Percentiles rank a stretch among this genome's conserved stretches.
Conservation (phyloP, 495 filamentous ascomycete species). For the Staphylotrichum tortipilum region DNA sequence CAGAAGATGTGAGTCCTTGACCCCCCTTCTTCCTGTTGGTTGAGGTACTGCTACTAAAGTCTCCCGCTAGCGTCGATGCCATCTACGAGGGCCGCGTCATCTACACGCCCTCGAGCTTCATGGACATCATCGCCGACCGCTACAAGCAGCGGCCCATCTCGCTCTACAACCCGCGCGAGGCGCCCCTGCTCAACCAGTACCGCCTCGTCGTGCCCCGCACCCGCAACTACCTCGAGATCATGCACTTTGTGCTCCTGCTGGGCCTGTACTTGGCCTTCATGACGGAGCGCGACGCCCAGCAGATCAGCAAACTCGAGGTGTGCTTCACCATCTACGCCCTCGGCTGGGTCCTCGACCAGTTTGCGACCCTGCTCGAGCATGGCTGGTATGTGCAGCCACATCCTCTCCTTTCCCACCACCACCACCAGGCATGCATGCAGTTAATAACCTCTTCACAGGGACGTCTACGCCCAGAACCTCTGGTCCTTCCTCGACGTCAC, state of each 20-base stretch:
- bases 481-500: constrained; percentile 71
- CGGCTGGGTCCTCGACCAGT: constrained; percentile 67
- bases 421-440: no score
- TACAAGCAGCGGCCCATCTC: constrained; percentile 67
- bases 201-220: constrained; percentile 62
- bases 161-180: constrained; percentile 57
- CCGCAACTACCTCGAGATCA: constrained; percentile 56
- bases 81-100: constrained; percentile 59
- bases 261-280: constrained; percentile 55
- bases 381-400: constrained; percentile 53
- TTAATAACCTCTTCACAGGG: no score
- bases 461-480: constrained; percentile 67
- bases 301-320: constrained; percentile 45
- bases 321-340: constrained; percentile 55
- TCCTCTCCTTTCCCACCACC: no score
- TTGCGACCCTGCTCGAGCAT: constrained; percentile 62
- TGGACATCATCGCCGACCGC: constrained; percentile 63
- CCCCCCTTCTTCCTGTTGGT: neutral
- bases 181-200: constrained; percentile 64
- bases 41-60: no score
- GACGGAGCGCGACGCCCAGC: constrained; percentile 43
- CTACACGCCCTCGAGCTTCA: constrained; percentile 60
- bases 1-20: constrained; percentile 46
- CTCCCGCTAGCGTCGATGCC: constrained; percentile 56
- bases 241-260: constrained; percentile 57